These are phyloP conservation scores for Boletus sp. DNA, from an alignment of 768 basidiomycete genomes.

Conservation along the genomic window DNA sequence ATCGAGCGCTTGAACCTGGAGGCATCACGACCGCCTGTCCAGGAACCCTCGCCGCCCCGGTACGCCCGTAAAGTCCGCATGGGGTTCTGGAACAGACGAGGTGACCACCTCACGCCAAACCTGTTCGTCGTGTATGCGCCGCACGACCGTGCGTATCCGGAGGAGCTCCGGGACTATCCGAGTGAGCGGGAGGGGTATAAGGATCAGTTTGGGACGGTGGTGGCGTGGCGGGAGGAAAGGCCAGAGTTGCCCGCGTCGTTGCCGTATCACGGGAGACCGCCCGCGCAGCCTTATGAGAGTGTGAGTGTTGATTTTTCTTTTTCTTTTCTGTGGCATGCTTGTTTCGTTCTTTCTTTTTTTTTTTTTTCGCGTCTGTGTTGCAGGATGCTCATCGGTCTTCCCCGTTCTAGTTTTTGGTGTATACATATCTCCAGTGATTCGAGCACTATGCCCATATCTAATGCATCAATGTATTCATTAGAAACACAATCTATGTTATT, in stretches of 20 bases:
- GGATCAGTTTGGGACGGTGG: conserved; percentile 47
- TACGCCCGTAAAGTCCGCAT: conserved; percentile 40
- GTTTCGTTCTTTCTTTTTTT: background rate
- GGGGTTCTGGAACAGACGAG: conserved; percentile 74
- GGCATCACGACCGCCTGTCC: conserved; percentile 25
- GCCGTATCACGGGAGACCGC: conserved; percentile 52
- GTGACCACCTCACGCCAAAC: conserved; percentile 59
- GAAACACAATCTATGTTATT: conserved; percentile 9
- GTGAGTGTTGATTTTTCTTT: conserved; percentile 32
- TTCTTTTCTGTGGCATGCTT: background rate
- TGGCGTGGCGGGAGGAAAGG: conserved; percentile 40
- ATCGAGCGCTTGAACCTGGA: conserved; percentile 23
- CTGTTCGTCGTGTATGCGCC: conserved; percentile 69
- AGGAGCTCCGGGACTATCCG: conserved; percentile 61
- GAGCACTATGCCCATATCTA: background rate
- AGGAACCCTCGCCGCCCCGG: conserved; percentile 29
- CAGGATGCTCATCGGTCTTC: background rate
- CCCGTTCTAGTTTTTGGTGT: conserved; percentile 38
- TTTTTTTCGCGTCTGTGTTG: background rate
- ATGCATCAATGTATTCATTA: conserved; percentile 17
- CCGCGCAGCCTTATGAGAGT: conserved; percentile 53
- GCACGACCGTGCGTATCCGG: conserved; percentile 48
- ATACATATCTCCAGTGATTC: conserved; percentile 31
- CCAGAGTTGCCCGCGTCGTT: conserved; percentile 62
- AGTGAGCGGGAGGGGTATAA: conserved; percentile 49